Conservation (phyloP, 169 alveolate genomes). For the Plasmodium yoelii region DNA sequence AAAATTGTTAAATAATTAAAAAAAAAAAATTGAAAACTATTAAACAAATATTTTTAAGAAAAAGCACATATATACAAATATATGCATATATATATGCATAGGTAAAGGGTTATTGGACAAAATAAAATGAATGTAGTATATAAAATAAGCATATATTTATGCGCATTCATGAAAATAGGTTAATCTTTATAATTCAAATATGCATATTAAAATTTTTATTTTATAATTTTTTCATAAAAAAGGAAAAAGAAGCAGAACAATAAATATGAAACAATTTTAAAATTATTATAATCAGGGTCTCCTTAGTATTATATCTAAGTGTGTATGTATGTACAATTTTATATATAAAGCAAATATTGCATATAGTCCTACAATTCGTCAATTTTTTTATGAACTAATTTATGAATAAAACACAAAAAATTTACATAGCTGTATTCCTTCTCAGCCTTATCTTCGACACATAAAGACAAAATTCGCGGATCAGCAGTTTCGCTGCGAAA, state of each 20-base stretch:
- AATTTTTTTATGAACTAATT: conserved; percentile 68
- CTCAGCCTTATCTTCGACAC: conserved; percentile 72
- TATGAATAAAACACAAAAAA: conserved; percentile 73
- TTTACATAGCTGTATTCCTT: conserved; percentile 76
- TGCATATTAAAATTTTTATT: too few relatives aligned
- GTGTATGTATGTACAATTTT: too few relatives aligned
- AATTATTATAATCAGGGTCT: too few relatives aligned
- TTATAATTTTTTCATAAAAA: neutral
- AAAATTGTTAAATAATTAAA: conserved; percentile 7
- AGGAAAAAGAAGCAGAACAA: too few relatives aligned
- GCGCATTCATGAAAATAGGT: neutral
- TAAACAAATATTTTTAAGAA: conserved; percentile 22
- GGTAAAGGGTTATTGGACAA: conserved; percentile 18
- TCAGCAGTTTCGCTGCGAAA: conserved; percentile 20
- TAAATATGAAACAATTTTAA: too few relatives aligned
- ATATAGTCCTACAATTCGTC: conserved; percentile 38
- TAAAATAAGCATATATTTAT: neutral
- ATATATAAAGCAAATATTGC: too few relatives aligned
- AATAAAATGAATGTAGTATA: conserved; percentile 15
- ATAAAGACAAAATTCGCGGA: conserved; percentile 33
- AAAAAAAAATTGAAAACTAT: conserved; percentile 32
- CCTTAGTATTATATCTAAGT: too few relatives aligned
- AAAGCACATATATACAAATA: neutral
- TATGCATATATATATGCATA: conserved; percentile 3
- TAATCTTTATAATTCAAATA: too few relatives aligned